A percentile compares a stretch with the other conserved stretches of the same genome.
These are phyloP conservation scores for Zygosaccharomyces bailii DNA, from an alignment of 805 yeast species.

Conservation along the genomic window DNA sequence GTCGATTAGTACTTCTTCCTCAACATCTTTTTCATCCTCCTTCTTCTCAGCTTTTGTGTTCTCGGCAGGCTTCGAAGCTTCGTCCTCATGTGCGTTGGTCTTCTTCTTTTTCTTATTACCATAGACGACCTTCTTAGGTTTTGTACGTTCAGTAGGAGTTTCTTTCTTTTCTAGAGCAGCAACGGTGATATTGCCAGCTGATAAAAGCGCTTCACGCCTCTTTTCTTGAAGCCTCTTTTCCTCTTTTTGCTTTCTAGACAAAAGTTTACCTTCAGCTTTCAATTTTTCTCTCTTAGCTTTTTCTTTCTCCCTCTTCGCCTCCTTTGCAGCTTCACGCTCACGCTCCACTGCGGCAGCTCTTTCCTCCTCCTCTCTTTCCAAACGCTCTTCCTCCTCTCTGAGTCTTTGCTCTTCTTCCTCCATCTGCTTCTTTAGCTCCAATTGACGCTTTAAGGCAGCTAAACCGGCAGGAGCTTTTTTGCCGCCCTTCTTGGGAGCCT, in stretches of 20 bases:
- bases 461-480: slow-evolving; percentile 88
- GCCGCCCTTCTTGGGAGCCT: slow-evolving; percentile 46
- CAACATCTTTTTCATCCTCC: slow-evolving; percentile 51
- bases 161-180: slow-evolving; percentile 58
- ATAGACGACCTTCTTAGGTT: slow-evolving; percentile 67
- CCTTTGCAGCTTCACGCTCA: slow-evolving; percentile 55
- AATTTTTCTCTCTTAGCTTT: slow-evolving; percentile 82
- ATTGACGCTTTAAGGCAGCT: slow-evolving; percentile 85
- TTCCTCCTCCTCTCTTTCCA: slow-evolving; percentile 49
- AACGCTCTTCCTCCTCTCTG: slow-evolving; percentile 70
- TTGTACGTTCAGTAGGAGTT: slow-evolving; percentile 28
- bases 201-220: slow-evolving; percentile 81
- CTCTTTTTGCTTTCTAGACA: slow-evolving; percentile 93
- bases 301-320: slow-evolving; percentile 81
- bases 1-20: slow-evolving; percentile 46
- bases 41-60: slow-evolving; percentile 25
- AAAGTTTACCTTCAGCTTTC: slow-evolving; percentile 91
- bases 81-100: slow-evolving; percentile 34
- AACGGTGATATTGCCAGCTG: slow-evolving; percentile 66
- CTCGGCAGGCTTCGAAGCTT: slow-evolving; percentile 25
- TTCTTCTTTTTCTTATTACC: slow-evolving; percentile 76
- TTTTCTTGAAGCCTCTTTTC: slow-evolving; percentile 82
- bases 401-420: slow-evolving; percentile 78
- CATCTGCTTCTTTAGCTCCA: slow-evolving; percentile 80
- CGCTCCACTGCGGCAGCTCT: slow-evolving; percentile 42